Conservation (phyloP, 345 rosid genomes). For the Eucalyptus rudis region DNA sequence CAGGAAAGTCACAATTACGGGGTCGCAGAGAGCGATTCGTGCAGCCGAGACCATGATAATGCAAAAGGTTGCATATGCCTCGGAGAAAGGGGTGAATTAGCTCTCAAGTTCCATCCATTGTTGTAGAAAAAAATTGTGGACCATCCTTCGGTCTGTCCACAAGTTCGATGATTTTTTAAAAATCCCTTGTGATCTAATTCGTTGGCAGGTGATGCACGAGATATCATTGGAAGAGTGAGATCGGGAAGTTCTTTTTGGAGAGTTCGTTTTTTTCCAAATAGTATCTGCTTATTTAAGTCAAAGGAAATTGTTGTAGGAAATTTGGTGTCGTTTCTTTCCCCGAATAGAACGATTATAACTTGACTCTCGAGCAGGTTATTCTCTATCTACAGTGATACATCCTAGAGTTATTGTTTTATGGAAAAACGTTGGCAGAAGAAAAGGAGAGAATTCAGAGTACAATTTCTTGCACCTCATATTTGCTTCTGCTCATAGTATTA, state of each 20-base stretch:
- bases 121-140: not conserved
- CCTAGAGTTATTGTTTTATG: not conserved
- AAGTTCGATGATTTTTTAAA: not conserved
- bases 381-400: not conserved
- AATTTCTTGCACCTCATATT: not conserved
- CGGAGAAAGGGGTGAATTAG: constrained; percentile 30
- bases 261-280: not conserved
- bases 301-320: not conserved
- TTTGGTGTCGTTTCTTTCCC: not conserved
- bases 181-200: not conserved
- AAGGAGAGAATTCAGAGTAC: not conserved
- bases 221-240: not conserved
- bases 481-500: not conserved
- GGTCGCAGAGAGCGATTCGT: constrained; percentile 75
- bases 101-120: not conserved
- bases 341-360: not conserved
- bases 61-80: constrained; percentile 84
- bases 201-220: not conserved
- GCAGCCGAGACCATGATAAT: constrained; percentile 89
- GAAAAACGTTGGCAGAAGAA: not conserved
- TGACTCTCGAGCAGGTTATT: not conserved
- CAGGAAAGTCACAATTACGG: constrained; percentile 94
- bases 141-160: not conserved
- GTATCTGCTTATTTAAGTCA: not conserved
- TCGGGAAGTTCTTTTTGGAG: not conserved